Base-by-base conservation (phyloP, 2,329 filamentous ascomycete genomes). In the Phoma sp. region DNA sequence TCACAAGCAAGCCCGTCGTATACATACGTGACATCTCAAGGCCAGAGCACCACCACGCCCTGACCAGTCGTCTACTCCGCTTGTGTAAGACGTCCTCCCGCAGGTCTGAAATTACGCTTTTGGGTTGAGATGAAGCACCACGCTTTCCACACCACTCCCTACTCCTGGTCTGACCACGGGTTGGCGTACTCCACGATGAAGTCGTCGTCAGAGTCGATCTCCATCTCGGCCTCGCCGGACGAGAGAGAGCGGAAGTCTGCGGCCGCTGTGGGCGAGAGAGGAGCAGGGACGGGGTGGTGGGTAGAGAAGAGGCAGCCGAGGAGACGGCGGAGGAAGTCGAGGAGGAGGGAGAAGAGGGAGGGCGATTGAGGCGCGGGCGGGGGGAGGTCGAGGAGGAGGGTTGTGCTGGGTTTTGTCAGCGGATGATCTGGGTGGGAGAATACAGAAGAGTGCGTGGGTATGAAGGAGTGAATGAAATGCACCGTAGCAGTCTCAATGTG, bases 1-100 rank as follows among this genome's bases (percentile, higher is more conserved):
- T 17, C 12, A 4, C 33, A 36, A 22, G 7, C 10, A 38, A 13
- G 10, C 19, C 17, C 19, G 36, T 22, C 10, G 21, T 17, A 38
- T 38, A 38, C 36, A 38, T 21, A 15, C 27, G 4, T 15, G 9
- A 3, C 15, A 41, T 43, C 46, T 43, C 46, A 50, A 50, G 31
- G 22, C 7, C 22, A 15, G 29, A 9, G 38, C 38, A 8, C 46
- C 31, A 15, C 47, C 32, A 31, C 39, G 47, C 47, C 19, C 1
- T 7, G 22, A 15, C 29, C 48, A 51, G 33, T 47, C 37, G 29
- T 36, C 43, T 38, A 32, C 40, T 38, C 40, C 48, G 22, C 35
- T 38, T 33, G 40, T 51, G 48, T 37, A 33, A 35, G 48, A 51
- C 39, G 35, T 51, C 48, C 25, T 44, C 35, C 43, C 37, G 40